Evolutionary conservation across 2,329 filamentous ascomycete species (phyloP), one percentile per base, ranked within the genome.

Genomic region (Monascus ruber): DNA sequence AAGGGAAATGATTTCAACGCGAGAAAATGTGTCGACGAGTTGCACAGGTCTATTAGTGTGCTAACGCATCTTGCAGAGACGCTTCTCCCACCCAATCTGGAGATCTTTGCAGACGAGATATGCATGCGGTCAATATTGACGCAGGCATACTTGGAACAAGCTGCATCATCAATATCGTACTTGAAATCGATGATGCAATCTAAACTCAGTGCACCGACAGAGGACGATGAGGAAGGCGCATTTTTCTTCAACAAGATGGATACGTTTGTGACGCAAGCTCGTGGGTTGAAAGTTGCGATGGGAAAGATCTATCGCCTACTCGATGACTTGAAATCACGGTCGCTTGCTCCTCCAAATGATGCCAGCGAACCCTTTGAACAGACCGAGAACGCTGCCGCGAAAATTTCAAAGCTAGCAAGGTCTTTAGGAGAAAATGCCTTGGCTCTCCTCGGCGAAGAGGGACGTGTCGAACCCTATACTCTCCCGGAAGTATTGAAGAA

Each of bases 41-140:
- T 96, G 31, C 81, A 89, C 52, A 78, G 83, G 39, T 89, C 85
- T 5, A 84, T 93, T 49, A 83, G 86, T 38, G 73, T 95, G 39
- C 81, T 95, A 72, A 76, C 77, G n/a, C 87, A 95, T 58, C 73
- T 95, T 9, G 81, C 79, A 6, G 84, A 89, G 54, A 79, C 88
- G 24, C 80, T 94, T 54, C 79, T 94, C 35, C 73, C 77, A 1
- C 70, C 73, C 38, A 79, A 76, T 34, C 66, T 86, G 6, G 77
- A 83, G 47, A 80, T 77, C 53, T 85, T 84, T 57, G 84, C 85
- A 0, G 82, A 88, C 53, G 78, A 87, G 50, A 65, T 88, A 28
- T 77, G 87, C 52, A 89, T 89, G 80, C 78, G 77, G 47, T 76
- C 83, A 2, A 60, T 79, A 35, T 67, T 89, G 45, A 79, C 87